phyloP scores from a whole-genome alignment of 2,329 filamentous ascomycete genomes.

The Aspergillus pseudotamarii region DNA sequence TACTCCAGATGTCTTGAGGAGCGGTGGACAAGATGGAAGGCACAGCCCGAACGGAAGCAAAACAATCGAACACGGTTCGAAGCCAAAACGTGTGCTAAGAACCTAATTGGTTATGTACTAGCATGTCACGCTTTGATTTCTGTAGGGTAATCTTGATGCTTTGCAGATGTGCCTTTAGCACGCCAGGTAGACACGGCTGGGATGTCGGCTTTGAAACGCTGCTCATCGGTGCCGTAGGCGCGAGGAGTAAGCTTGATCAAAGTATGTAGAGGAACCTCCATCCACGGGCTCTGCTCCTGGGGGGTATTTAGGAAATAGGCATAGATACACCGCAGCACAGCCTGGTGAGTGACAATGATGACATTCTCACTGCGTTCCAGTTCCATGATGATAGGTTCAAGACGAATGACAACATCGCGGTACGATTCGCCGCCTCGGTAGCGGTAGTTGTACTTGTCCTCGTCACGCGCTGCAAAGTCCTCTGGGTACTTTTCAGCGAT shows the following conservation, averaged over 20 bases:
- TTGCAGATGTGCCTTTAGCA: slow-evolving; percentile 88
- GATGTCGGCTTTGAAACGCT: slow-evolving; percentile 86
- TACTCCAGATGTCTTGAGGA: background rate
- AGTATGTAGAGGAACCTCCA: slow-evolving; percentile 95
- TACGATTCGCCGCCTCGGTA: slow-evolving; percentile 96
- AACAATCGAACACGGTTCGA: slow-evolving; percentile 3
- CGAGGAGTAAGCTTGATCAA: slow-evolving; percentile 94
- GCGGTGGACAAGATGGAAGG: slow-evolving; percentile 4
- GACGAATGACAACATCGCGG: slow-evolving; percentile 93
- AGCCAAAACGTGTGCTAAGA: background rate
- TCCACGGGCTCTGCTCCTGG: slow-evolving; percentile 92
- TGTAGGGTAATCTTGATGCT: slow-evolving; percentile 64
- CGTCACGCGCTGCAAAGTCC: slow-evolving; percentile 92
- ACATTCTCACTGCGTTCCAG: slow-evolving; percentile 95
- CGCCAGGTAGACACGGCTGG: slow-evolving; percentile 96
- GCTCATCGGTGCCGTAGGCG: slow-evolving; percentile 90
- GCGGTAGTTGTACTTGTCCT: slow-evolving; percentile 99
- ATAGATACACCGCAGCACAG: slow-evolving; percentile 94
- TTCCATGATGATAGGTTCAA: slow-evolving; percentile 99
- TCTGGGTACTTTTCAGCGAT: slow-evolving; percentile 90
- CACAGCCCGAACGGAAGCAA: slow-evolving; percentile 12
- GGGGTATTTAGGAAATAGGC: slow-evolving; percentile 98
- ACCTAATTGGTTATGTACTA: background rate
- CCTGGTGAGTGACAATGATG: slow-evolving; percentile 96
- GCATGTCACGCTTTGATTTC: slow-evolving; percentile 20